Conservation (phyloP, 176 grass and related monocot species). For the Coix lacrymajobi region DNA sequence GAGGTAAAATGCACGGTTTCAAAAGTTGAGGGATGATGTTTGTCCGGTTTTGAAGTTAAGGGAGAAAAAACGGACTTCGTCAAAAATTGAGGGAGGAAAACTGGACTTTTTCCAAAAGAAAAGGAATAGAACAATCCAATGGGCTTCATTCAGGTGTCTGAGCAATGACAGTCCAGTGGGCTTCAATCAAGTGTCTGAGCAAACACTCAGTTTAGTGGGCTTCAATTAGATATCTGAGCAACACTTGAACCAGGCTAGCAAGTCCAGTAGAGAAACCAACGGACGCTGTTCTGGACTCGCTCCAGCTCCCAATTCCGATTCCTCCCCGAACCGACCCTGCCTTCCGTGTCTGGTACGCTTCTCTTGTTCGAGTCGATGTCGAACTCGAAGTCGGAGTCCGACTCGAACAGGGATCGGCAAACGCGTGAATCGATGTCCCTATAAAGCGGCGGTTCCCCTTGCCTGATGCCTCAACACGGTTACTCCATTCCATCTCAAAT, state of each 20-base stretch:
- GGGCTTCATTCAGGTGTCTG: neutral
- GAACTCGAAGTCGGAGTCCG: neutral
- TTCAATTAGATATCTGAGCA: neutral
- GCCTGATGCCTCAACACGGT: neutral
- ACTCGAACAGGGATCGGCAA: neutral
- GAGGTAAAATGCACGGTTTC: too few species aligned
- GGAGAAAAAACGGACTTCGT: too few species aligned
- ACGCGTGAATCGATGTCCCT: neutral
- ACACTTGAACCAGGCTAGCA: too few species aligned
- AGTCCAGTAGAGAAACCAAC: too few species aligned
- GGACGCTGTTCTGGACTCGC: too few species aligned
- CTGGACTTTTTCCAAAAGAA: too few species aligned
- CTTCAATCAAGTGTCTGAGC: neutral
- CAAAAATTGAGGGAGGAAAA: too few species aligned
- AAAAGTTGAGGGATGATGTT: too few species aligned
- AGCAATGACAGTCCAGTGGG: neutral
- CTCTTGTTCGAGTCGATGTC: neutral
- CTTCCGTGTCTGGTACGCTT: neutral
- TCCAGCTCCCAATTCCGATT: neutral
- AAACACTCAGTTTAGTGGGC: neutral
- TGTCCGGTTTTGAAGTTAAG: too few species aligned
- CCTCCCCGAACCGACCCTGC: neutral
- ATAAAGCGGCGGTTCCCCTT: constrained; percentile 5
- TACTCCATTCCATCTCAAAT: neutral
- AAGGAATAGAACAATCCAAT: neutral